A percentile compares a stretch with the other conserved stretches of the same genome.
Evolutionary conservation across 345 rosid species (phyloP).

Genomic region (Aquilaria sinensis): DNA sequence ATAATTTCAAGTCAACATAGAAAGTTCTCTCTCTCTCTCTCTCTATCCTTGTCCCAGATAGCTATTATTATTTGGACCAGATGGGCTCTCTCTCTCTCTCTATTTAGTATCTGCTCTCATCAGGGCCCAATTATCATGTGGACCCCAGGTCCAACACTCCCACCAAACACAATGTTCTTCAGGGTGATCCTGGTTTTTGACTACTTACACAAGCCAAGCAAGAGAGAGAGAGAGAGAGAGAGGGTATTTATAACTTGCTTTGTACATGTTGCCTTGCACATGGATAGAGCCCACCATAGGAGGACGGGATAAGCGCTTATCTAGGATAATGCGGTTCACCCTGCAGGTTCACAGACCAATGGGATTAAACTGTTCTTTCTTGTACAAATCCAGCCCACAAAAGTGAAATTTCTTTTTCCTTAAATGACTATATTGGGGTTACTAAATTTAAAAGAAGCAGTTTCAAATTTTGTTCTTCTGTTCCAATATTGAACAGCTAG

Average conservation of each 20-base stretch:
- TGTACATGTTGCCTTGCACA: slow-evolving; percentile 27
- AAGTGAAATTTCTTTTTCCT: no score
- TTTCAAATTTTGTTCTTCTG: no score
- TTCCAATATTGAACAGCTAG: no score
- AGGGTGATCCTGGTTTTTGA: slow-evolving; percentile 14
- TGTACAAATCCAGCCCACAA: no score
- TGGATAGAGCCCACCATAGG: slow-evolving; percentile 33
- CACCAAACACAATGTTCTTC: slow-evolving; percentile 14
- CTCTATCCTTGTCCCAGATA: not conserved
- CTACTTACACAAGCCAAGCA: not conserved
- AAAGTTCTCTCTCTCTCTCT: not conserved
- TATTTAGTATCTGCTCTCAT: slow-evolving; percentile 12
- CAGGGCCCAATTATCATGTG: slow-evolving; percentile 23
- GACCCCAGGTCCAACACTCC: slow-evolving; percentile 21
- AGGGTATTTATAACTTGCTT: not conserved
- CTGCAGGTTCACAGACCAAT: no score
- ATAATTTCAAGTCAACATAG: slow-evolving; percentile 19
- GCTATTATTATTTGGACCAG: slow-evolving; percentile 10
- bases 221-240: not conserved
- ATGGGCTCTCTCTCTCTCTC: slow-evolving; percentile 20
- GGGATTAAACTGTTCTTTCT: no score
- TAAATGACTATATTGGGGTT: no score
- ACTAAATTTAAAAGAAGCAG: no score
- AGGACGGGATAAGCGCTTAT: slow-evolving; percentile 6
- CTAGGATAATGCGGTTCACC: not conserved